Conservation (phyloP, 2,329 filamentous ascomycete species). For the Hypoxylon sp. region DNA sequence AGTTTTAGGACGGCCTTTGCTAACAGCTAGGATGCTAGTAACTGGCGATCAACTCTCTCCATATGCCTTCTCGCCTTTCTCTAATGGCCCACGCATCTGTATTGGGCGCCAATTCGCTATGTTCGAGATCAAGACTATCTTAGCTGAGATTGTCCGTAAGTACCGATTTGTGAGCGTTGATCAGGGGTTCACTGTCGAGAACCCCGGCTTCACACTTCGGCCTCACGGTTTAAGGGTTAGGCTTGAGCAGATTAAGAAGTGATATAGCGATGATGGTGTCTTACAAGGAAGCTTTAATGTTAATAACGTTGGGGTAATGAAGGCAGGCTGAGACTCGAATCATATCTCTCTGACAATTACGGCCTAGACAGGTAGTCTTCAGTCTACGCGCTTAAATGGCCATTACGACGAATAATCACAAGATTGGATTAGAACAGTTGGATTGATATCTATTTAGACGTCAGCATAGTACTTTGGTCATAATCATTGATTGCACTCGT, state of each 20-base stretch:
- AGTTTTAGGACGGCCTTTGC: neutral
- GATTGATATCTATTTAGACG: neutral
- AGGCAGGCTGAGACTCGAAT: neutral
- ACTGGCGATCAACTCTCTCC: constrained; percentile 28
- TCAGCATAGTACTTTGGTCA: neutral
- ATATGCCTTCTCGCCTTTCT: constrained; percentile 36
- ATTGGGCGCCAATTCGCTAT: constrained; percentile 47
- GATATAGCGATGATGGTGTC: neutral
- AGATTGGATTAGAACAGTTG: neutral
- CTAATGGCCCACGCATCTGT: constrained; percentile 49
- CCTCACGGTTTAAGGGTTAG: constrained; percentile 18
- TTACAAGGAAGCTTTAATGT: neutral
- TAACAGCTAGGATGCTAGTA: constrained; percentile 9
- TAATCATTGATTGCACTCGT: neutral
- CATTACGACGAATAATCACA: neutral
- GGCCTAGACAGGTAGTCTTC: neutral
- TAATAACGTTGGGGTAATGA: neutral
- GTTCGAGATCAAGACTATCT: constrained; percentile 48
- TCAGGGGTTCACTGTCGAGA: constrained; percentile 24
- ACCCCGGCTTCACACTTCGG: constrained; percentile 21
- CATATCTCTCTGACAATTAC: neutral
- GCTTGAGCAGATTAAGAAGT: constrained; percentile 16
- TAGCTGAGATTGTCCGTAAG: constrained; percentile 43
- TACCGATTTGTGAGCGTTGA: constrained; percentile 27
- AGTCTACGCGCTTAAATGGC: neutral